phyloP scores from a whole-genome alignment of 2,329 filamentous ascomycete species.

The Didymella lethalis region DNA sequence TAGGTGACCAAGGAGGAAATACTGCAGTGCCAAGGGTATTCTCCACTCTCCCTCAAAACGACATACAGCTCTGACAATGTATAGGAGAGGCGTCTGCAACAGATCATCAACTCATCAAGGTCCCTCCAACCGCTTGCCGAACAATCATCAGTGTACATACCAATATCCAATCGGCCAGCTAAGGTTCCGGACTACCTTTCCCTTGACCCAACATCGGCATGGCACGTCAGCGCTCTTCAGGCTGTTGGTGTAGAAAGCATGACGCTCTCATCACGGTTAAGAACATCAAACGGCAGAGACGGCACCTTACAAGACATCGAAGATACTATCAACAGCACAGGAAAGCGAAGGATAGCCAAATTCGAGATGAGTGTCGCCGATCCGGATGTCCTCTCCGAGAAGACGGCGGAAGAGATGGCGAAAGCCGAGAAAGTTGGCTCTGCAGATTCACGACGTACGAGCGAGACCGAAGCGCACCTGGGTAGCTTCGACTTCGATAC shows the following conservation, averaged over 20 bases:
- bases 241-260: conserved; percentile 79
- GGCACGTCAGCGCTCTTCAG: conserved; percentile 82
- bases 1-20: conserved; percentile 65
- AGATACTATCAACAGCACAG: conserved; percentile 73
- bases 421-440: conserved; percentile 38
- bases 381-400: conserved; percentile 43
- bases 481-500: conserved; percentile 45
- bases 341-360: conserved; percentile 80
- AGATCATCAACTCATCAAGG: conserved; percentile 76
- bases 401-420: conserved; percentile 26
- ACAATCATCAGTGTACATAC: conserved; percentile 79
- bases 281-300: conserved; percentile 52
- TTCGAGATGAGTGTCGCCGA: conserved; percentile 71
- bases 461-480: conserved; percentile 30
- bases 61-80: conserved; percentile 21
- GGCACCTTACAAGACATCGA: conserved; percentile 69
- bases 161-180: conserved; percentile 68
- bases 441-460: conserved; percentile 32
- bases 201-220: conserved; percentile 71
- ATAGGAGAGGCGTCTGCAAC: conserved; percentile 68
- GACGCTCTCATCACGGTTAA: conserved; percentile 77
- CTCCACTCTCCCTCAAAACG: neutral
- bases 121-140: conserved; percentile 73
- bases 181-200: conserved; percentile 65
- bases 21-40: conserved; percentile 50